These are phyloP conservation scores for Carex sylvatica DNA, from an alignment of 202 grass and related monocot species.

Conservation along the genomic window DNA sequence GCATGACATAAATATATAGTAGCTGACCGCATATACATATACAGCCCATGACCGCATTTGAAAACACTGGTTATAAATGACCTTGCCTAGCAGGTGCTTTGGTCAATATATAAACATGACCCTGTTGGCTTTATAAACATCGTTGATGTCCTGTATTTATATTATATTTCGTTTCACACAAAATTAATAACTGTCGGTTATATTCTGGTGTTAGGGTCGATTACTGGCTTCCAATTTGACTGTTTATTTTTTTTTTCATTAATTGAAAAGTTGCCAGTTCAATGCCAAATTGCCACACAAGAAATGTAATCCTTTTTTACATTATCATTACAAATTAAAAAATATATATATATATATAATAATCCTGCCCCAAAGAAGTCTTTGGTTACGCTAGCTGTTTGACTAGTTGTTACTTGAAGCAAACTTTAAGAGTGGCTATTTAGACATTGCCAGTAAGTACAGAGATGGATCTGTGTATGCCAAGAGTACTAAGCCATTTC, in stretches of 20 bases:
- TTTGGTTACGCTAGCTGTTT: not conserved
- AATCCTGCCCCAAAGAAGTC: not conserved
- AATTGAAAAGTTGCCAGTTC: not conserved
- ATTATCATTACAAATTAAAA: not conserved
- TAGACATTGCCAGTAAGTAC: not conserved
- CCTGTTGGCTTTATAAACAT: too few species aligned
- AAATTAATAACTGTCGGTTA: not conserved
- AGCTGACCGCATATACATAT: too few species aligned
- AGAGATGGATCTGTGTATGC: too few species aligned
- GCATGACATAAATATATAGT: too few species aligned
- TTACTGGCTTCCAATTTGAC: too few species aligned
- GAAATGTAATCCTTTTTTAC: not conserved
- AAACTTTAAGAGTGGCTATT: not conserved
- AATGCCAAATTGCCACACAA: not conserved
- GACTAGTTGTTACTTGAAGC: not conserved
- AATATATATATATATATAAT: not conserved
- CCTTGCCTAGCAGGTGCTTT: not conserved
- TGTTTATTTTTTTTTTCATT: too few species aligned
- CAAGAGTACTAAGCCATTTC: too few species aligned
- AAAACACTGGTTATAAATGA: too few species aligned
- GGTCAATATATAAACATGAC: not conserved
- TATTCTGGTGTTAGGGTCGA: not conserved
- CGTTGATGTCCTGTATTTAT: not conserved
- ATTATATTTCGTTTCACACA: not conserved
- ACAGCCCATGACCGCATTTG: too few species aligned